Percentiles rank a stretch among this genome's conserved stretches.
These are phyloP conservation scores for Diplocarpon mali DNA, from an alignment of 2,329 filamentous ascomycete species.

Conservation along the genomic window DNA sequence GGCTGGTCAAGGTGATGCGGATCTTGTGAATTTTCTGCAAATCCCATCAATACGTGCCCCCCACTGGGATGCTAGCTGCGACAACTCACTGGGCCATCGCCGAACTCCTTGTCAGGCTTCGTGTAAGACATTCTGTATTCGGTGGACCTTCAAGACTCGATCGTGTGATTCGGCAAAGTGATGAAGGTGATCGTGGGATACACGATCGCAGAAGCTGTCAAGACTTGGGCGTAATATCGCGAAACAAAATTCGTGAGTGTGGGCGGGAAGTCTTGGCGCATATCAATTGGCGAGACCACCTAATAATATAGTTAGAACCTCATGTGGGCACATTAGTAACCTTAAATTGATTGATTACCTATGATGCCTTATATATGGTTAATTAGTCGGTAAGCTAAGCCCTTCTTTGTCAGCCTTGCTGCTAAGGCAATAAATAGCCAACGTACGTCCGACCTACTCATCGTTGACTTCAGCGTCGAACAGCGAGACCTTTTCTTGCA, in stretches of 20 bases:
- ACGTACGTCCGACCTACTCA: neutral
- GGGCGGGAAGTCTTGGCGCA: slow-evolving; percentile 19
- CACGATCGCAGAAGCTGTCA: slow-evolving; percentile 7
- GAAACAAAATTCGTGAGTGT: slow-evolving; percentile 7
- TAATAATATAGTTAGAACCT: slow-evolving; percentile 2
- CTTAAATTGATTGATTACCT: no score
- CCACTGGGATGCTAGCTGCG: neutral
- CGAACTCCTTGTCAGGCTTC: slow-evolving; percentile 87
- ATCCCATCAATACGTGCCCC: slow-evolving; percentile 1
- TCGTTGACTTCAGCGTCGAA: neutral
- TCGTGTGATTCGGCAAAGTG: slow-evolving; percentile 33
- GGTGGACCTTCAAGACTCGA: slow-evolving; percentile 67
- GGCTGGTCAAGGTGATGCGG: slow-evolving; percentile 92
- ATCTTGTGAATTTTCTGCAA: slow-evolving; percentile 85
- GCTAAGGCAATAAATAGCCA: no score
- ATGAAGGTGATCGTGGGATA: slow-evolving; percentile 9
- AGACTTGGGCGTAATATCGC: neutral
- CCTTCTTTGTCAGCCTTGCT: slow-evolving; percentile 9
- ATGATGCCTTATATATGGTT: no score
- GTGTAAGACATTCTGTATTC: slow-evolving; percentile 71
- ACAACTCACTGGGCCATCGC: slow-evolving; percentile 64
- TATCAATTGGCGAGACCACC: neutral
- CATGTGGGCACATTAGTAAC: no score
- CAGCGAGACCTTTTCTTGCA: no score
- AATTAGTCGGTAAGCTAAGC: no score